These are phyloP conservation scores for Annona cherimola DNA, from an alignment of 164 flowering plant genomes.

Conservation along the genomic window DNA sequence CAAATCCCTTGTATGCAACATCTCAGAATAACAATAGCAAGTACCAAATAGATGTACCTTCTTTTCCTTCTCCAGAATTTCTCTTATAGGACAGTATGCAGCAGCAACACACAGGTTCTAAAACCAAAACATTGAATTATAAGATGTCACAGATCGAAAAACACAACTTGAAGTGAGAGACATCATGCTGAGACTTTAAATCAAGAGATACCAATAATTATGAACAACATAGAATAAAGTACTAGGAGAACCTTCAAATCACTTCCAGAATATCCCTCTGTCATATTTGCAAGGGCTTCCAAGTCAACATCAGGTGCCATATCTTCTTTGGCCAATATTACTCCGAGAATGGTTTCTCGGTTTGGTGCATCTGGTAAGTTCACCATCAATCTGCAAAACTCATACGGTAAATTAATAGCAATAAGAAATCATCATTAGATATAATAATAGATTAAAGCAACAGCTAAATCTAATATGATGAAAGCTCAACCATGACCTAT, in stretches of 20 bases:
- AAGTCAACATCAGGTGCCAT: slow-evolving; percentile 67
- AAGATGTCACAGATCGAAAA: slow-evolving; percentile 2
- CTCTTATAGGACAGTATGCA: slow-evolving; percentile 72
- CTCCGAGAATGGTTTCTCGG: slow-evolving; percentile 72
- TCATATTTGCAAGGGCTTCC: slow-evolving; percentile 73
- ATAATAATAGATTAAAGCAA: no score
- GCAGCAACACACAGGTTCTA: slow-evolving; percentile 83
- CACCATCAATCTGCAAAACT: slow-evolving; percentile 77
- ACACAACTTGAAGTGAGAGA: background rate
- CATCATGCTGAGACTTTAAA: no score
- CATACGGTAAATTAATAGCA: slow-evolving; percentile 6
- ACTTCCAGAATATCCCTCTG: slow-evolving; percentile 99
- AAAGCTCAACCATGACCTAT: no score
- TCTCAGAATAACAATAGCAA: background rate
- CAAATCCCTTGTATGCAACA: background rate
- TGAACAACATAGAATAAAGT: background rate
- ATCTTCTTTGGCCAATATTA: slow-evolving; percentile 84
- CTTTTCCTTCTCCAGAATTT: slow-evolving; percentile 70
- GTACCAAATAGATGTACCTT: slow-evolving; percentile 32
- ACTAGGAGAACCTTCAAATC: slow-evolving; percentile 69
- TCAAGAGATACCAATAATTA: background rate
- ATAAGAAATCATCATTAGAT: no score
- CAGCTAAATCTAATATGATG: no score
- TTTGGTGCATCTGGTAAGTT: slow-evolving; percentile 86
- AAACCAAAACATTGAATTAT: slow-evolving; percentile 14